Evolutionary conservation across 805 yeast species (phyloP).

Genomic region (Candida michaelii): DNA sequence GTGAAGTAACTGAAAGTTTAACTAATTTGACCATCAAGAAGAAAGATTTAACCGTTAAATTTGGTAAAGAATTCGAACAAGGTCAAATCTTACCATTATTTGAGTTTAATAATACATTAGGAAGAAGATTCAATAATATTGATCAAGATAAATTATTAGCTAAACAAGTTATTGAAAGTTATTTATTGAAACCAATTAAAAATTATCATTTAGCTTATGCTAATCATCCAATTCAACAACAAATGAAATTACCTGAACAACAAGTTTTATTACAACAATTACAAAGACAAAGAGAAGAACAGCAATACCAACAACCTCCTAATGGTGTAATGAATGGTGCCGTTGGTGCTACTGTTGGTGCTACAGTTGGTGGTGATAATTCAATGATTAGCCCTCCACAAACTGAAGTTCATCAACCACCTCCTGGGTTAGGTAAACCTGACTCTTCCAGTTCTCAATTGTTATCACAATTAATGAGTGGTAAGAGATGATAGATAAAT

Average conservation of each 20-base stretch:
- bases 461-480: slow-evolving; percentile 80
- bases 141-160: slow-evolving; percentile 36
- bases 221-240: slow-evolving; percentile 42
- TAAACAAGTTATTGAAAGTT: slow-evolving; percentile 41
- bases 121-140: slow-evolving; percentile 28
- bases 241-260: slow-evolving; percentile 36
- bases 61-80: slow-evolving; percentile 21
- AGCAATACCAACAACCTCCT: slow-evolving; percentile 24
- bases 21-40: slow-evolving; percentile 34
- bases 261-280: slow-evolving; percentile 34
- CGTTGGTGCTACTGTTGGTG: background rate
- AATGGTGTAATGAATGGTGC: slow-evolving; percentile 17
- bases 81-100: slow-evolving; percentile 45
- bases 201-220: slow-evolving; percentile 47
- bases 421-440: slow-evolving; percentile 15
- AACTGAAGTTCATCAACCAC: slow-evolving; percentile 9
- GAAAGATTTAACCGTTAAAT: slow-evolving; percentile 41
- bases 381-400: slow-evolving; percentile 6
- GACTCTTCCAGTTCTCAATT: slow-evolving; percentile 71
- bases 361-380: slow-evolving; percentile 17
- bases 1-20: slow-evolving; percentile 45
- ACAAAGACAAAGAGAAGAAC: slow-evolving; percentile 36
- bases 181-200: slow-evolving; percentile 41
- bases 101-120: slow-evolving; percentile 40
- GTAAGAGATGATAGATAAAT: slow-evolving; percentile 46